Evolutionary conservation across 2,329 filamentous ascomycete genomes (phyloP).

Genomic region (Pseudocercospora macadamiae): DNA sequence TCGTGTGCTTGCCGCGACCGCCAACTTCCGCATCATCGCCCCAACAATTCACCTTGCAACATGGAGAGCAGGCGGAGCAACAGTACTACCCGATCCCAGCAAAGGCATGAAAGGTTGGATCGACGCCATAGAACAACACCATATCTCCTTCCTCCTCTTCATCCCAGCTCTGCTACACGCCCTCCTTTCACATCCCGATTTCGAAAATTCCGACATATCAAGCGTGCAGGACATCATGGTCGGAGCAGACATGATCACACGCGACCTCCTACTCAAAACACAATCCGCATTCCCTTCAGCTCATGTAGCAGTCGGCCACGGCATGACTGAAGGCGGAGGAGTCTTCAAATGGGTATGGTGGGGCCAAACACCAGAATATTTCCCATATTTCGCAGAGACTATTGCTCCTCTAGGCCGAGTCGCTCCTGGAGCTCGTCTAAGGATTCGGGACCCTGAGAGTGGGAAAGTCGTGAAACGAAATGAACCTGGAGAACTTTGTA

Average conservation of each 20-base stretch:
- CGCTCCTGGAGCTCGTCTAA: conserved; percentile 12
- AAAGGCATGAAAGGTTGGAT: conserved; percentile 11
- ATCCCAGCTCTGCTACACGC: conserved; percentile 23
- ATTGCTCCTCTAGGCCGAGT: conserved; percentile 22
- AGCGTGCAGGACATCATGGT: conserved; percentile 8
- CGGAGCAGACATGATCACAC: conserved; percentile 25
- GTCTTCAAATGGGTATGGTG: conserved; percentile 23
- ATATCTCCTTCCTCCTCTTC: conserved; percentile 18
- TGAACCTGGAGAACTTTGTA: conserved; percentile 27
- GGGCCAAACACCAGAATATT: conserved; percentile 4
- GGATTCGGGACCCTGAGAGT: conserved; percentile 23
- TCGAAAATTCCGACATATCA: conserved; percentile 6
- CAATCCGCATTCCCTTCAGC: conserved; percentile 19
- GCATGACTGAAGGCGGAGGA: conserved; percentile 27
- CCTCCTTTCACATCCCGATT: conserved; percentile 13
- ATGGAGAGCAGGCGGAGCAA: conserved; percentile 22
- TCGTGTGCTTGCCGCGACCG: conserved; percentile 7
- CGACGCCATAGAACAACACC: conserved; percentile 18
- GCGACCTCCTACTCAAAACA: conserved; percentile 15
- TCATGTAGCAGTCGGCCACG: conserved; percentile 14
- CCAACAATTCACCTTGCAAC: conserved; percentile 12
- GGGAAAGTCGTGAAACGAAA: conserved; percentile 11
- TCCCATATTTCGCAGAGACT: conserved; percentile 21
- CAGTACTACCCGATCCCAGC: conserved; percentile 21
- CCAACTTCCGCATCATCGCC: conserved; percentile 28